Evolutionary conservation across 2,329 filamentous ascomycete species (phyloP).

Genomic region (Talaromyces rugulosus): DNA sequence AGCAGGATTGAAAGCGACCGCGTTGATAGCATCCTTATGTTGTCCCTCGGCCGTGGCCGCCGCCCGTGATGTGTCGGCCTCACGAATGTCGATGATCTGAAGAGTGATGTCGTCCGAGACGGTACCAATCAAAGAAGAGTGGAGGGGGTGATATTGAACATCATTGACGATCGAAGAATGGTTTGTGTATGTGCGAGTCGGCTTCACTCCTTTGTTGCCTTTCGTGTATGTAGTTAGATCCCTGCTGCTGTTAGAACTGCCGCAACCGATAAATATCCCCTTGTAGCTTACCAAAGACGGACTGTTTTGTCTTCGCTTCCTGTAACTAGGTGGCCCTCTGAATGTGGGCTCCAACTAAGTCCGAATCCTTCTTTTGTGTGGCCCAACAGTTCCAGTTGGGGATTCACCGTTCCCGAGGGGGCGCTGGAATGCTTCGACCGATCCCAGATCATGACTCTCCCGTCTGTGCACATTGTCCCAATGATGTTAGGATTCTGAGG

Average conservation of each 20-base stretch:
- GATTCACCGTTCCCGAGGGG: constrained; percentile 69
- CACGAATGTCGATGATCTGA: constrained; percentile 84
- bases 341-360: constrained; percentile 84
- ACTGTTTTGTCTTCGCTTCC: constrained; percentile 92
- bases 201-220: constrained; percentile 65
- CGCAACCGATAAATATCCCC: too few species aligned
- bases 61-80: constrained; percentile 60
- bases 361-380: constrained; percentile 90
- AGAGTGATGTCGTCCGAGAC: constrained; percentile 94
- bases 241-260: constrained; percentile 43
- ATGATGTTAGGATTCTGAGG: constrained; percentile 97
- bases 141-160: constrained; percentile 88
- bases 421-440: constrained; percentile 84
- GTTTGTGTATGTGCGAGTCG: constrained; percentile 74
- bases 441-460: constrained; percentile 88
- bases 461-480: constrained; percentile 84
- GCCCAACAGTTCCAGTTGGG: constrained; percentile 79
- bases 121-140: constrained; percentile 79
- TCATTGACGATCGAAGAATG: constrained; percentile 93
- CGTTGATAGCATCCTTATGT: constrained; percentile 90
- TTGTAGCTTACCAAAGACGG: constrained; percentile 67
- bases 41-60: constrained; percentile 67
- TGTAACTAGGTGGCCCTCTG: constrained; percentile 75
- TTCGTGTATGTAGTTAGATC: constrained; percentile 74
- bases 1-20: constrained; percentile 88